Evolutionary conservation across 2,329 filamentous ascomycete genomes (phyloP).

Genomic region (Phyllosticta capitalensis): DNA sequence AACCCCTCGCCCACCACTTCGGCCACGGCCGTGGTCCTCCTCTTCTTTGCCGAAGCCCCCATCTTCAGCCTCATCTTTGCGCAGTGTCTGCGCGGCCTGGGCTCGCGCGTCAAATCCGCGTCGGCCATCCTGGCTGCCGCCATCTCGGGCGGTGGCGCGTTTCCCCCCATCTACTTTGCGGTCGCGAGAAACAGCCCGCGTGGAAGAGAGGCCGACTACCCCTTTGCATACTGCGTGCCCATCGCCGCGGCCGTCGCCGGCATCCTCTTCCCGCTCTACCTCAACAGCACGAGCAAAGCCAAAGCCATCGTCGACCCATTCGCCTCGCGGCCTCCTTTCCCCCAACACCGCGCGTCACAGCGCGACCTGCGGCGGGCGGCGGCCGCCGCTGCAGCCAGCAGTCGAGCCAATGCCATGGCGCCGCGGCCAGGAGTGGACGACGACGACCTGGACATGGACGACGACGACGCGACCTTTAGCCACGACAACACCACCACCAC

Average conservation of each 20-base stretch:
- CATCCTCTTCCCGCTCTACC: constrained; percentile 44
- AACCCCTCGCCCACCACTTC: constrained; percentile 33
- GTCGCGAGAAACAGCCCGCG: constrained; percentile 23
- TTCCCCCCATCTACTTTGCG: constrained; percentile 46
- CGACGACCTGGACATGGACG: not conserved
- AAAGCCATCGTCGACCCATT: constrained; percentile 15
- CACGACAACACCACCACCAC: too few species aligned
- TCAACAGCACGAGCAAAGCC: constrained; percentile 39
- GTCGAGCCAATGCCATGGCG: too few species aligned
- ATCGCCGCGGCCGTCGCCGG: constrained; percentile 44
- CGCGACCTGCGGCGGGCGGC: not conserved
- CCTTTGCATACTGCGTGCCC: constrained; percentile 45
- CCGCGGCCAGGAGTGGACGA: too few species aligned
- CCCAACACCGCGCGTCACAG: not conserved
- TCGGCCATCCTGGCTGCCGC: constrained; percentile 44
- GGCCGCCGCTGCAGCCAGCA: not conserved
- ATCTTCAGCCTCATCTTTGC: constrained; percentile 51
- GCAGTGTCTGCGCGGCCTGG: constrained; percentile 48
- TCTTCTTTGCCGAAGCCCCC: constrained; percentile 53
- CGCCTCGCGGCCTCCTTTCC: not conserved
- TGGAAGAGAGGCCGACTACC: constrained; percentile 21
- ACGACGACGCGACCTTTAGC: not conserved
- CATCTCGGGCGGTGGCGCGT: constrained; percentile 44
- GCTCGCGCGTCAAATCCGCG: constrained; percentile 48
- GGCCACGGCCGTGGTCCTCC: constrained; percentile 40